Base-by-base conservation (phyloP, 345 rosid genomes). In the Corchorus olitorius region DNA sequence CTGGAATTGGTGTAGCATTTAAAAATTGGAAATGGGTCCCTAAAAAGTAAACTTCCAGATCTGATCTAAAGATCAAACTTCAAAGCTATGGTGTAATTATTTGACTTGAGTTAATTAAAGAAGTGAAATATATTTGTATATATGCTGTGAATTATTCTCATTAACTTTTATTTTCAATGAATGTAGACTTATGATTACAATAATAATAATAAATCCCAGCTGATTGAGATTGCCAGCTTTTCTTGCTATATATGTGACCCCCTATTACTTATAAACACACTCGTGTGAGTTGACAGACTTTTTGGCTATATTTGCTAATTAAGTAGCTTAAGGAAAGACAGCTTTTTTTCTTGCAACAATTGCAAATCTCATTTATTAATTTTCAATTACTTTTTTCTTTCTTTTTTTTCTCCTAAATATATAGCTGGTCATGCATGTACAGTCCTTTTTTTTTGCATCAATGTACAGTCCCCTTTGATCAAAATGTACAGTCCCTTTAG, bases 41-140 rank as follows among this genome's bases (percentile, higher is more conserved):
- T 12, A 12, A 2, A 14, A 20, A 2, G 3, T 2, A 43, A 10
- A 45, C 4, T 2, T 67, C 37, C 37, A 22, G 6, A 45, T 67
- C 37, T 20, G 72, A 67, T 46, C 55, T 67, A 50, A 14, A 69
- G 14, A 69, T 34, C 13, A 33, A 61, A 22, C 66, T 35, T 1
- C 45, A 39, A 34, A 50, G 15, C 49, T 69, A 7, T 49, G 58
- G 73, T 49, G 20, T 69, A 33, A 6, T 48, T 22, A 48, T 48
- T 68, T 68, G 55, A 66, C 35, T 46, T 66, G 10, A 19, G 34
- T 45, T 66, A 27, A 27, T 27, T 43, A 34, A 69, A 33, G 22
- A 70, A 41, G 37, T 59, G n/a, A 37, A 63, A 64, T 70, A 34
- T 39, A 39, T 39, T 27, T 64, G 50, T 75, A 35, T 73, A 71